Evolutionary conservation across 2,329 filamentous ascomycete genomes (phyloP), one percentile per base, ranked within the genome.

Genomic region (Anisogramma anomala): DNA sequence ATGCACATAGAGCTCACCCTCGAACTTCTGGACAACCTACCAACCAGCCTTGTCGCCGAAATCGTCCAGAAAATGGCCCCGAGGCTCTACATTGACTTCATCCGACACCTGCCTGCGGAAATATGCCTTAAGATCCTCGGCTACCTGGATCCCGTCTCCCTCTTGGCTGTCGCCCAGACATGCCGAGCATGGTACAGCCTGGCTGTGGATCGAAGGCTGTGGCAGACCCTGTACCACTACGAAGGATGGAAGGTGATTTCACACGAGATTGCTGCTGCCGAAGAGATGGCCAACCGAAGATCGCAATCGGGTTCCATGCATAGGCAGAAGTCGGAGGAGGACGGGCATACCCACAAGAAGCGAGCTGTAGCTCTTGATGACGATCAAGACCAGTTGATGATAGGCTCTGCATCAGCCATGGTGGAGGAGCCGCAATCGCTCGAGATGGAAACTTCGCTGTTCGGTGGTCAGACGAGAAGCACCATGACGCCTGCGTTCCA

Each of bases 21-120:
- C 63, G 72, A 76, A 33, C 72, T 94, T 18, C 69, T 95, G 41
- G 75, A 81, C 44, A 79, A 82, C 42, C 69, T 95, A 20, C 84
- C 83, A 14, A 93, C 86, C 1, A 83, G 83, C 6, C 76, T 79
- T 40, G 79, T 95, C 45, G 79, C 82, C 36, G 72, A 81, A 33
- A 84, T 95, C 39, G 84, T 94, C 34, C 76, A 88, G 41, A 75
- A 81, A 48, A 66, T 94, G 14, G 83, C 80, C 48, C 84, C 87
- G 3, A 73, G 88, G 39, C 78, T 96, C 3, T 88, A 95, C 60
- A 89, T 95, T 63, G 85, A 98, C 62, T 94, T 94, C 41, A 78
- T 94, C 31, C 68, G 77, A 49, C 79, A 85, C 53, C 74, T 98
- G 1, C 91, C 91, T 0, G 78, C 84, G 19, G 91, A 98, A 59